Conservation (phyloP, 2,329 filamentous ascomycete genomes). For the Purpureocillium takamizusanense region DNA sequence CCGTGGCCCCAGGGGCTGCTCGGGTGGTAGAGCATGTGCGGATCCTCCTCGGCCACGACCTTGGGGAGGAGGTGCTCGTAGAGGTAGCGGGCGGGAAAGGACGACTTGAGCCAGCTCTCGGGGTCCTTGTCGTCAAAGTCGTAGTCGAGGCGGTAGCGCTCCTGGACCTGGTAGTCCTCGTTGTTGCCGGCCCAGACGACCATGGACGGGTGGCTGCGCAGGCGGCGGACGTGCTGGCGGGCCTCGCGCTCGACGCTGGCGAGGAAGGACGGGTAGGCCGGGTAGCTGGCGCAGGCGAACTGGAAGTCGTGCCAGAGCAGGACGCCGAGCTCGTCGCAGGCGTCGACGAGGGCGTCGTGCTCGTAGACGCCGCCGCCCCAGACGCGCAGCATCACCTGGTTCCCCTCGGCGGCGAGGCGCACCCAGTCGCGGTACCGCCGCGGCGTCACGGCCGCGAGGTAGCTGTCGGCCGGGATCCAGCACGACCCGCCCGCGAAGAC, state of each 20-base stretch:
- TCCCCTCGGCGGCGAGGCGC: constrained; percentile 51
- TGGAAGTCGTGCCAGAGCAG: constrained; percentile 68
- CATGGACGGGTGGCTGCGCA: constrained; percentile 56
- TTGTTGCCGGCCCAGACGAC: constrained; percentile 77
- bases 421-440: constrained; percentile 44
- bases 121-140: constrained; percentile 64
- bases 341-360: constrained; percentile 53
- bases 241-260: constrained; percentile 51
- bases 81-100: constrained; percentile 70
- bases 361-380: constrained; percentile 40
- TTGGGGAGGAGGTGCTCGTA: constrained; percentile 69
- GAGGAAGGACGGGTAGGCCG: constrained; percentile 49
- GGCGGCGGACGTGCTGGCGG: constrained; percentile 49
- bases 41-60: constrained; percentile 50
- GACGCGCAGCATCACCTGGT: constrained; percentile 16
- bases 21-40: constrained; percentile 60
- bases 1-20: constrained; percentile 51
- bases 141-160: constrained; percentile 59
- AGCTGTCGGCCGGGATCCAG: constrained; percentile 73
- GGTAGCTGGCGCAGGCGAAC: constrained; percentile 60
- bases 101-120: constrained; percentile 65
- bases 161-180: constrained; percentile 70
- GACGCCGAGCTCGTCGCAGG: constrained; percentile 60
- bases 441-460: constrained; percentile 55
- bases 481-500: constrained; percentile 68